These are phyloP conservation scores for Hemisphaericaspora xylofermentans DNA, from an alignment of 1,139 yeast species.

Conservation along the genomic window DNA sequence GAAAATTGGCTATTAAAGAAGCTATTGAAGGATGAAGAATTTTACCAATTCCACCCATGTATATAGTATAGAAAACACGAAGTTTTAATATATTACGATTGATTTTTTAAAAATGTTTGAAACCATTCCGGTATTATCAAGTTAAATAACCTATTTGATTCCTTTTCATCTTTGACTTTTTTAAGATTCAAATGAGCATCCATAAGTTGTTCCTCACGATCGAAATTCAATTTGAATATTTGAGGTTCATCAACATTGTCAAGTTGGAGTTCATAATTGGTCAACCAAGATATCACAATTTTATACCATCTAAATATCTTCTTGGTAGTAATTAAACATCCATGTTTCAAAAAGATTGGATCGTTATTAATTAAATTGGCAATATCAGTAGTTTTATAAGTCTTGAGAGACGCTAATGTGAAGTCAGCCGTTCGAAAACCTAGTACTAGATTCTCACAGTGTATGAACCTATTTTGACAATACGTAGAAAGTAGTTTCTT, in stretches of 20 bases:
- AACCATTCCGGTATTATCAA: conserved; percentile 20
- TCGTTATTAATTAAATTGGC: conserved; percentile 13
- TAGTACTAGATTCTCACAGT: conserved; percentile 18
- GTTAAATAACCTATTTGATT: conserved; percentile 12
- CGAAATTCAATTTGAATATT: conserved; percentile 10
- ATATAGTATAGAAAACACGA: neutral
- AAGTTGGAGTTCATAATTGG: conserved; percentile 1
- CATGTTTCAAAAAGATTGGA: conserved; percentile 16
- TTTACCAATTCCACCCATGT: neutral
- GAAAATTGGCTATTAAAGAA: conserved; percentile 65
- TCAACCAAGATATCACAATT: conserved; percentile 17
- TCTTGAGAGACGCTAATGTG: conserved; percentile 20
- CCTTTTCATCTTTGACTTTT: conserved; percentile 2
- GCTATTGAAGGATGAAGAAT: conserved; percentile 40
- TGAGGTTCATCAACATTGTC: conserved; percentile 5
- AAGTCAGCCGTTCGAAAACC: conserved; percentile 23
- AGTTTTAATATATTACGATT: conserved; percentile 2
- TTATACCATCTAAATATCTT: conserved; percentile 20
- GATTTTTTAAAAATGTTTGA: conserved; percentile 14
- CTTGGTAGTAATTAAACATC: conserved; percentile 15
- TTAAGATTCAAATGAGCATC: conserved; percentile 9
- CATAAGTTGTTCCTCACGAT: conserved; percentile 10
- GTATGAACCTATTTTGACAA: conserved; percentile 24
- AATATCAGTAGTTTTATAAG: conserved; percentile 18
- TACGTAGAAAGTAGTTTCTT: conserved; percentile 20